phyloP scores from a whole-genome alignment of 495 filamentous ascomycete genomes.

The Neurospora sp. region DNA sequence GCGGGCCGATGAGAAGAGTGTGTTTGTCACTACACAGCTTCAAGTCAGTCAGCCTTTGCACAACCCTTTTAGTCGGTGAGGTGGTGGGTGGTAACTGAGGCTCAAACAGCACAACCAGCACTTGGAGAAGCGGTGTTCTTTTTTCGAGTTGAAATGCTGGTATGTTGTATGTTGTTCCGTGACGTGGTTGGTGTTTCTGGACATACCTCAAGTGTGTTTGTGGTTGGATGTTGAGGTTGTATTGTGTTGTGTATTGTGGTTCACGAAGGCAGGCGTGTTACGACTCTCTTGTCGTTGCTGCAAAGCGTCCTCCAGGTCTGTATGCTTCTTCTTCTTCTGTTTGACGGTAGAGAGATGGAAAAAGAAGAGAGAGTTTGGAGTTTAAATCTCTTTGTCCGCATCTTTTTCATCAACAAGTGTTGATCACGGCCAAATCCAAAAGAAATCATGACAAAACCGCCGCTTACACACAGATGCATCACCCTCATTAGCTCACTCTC shows the following conservation, averaged over 20 bases:
- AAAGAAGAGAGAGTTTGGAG: not conserved
- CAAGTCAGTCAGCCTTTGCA: not conserved
- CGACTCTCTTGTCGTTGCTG: not conserved
- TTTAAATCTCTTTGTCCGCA: not conserved
- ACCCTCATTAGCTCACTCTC: not conserved
- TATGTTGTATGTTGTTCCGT: not conserved
- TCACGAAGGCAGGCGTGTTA: not conserved
- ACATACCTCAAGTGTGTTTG: not conserved
- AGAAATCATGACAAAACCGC: not conserved
- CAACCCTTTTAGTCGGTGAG: not conserved
- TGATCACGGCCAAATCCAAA: not conserved
- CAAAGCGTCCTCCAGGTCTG: not conserved
- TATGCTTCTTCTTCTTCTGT: not conserved
- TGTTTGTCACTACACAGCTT: not conserved
- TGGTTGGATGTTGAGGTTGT: not conserved
- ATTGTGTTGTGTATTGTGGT: not conserved
- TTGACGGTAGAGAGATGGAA: not conserved
- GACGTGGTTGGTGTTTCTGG: not conserved
- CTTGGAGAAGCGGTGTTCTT: not conserved
- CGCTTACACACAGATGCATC: not conserved
- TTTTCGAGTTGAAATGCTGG: not conserved
- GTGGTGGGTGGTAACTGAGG: not conserved
- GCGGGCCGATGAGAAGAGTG: not conserved
- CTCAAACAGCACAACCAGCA: not conserved
- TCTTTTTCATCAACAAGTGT: not conserved